Percentiles rank a stretch among this genome's conserved stretches.
These are phyloP conservation scores for Cystobasidiaceae sp. DNA, from an alignment of 1,284 basidiomycete species.

Conservation along the genomic window DNA sequence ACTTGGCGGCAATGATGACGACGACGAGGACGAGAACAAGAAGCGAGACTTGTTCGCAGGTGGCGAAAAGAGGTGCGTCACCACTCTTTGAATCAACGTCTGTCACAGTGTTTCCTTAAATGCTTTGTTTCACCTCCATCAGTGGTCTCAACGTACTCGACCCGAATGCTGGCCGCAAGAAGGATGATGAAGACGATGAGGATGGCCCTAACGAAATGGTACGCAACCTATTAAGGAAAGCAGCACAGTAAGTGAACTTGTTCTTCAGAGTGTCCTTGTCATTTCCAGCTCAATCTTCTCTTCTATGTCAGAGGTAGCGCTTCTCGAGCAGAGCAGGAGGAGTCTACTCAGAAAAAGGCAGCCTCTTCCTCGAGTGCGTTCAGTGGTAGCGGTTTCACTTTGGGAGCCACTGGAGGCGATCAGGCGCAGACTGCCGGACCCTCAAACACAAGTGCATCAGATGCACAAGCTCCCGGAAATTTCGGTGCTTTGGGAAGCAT, in stretches of 20 bases:
- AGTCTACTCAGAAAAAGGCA: not conserved
- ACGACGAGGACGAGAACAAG: conserved; percentile 49
- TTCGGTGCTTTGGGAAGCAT: conserved; percentile 34
- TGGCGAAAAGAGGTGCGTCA: conserved; percentile 69
- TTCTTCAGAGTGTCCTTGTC: not conserved
- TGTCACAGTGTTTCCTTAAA: not conserved
- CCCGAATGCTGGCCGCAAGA: conserved; percentile 54
- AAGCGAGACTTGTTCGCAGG: conserved; percentile 73
- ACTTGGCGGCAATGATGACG: conserved; percentile 46
- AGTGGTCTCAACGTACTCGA: conserved; percentile 89
- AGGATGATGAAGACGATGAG: conserved; percentile 49
- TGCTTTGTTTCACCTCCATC: not conserved
- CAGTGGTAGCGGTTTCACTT: conserved; percentile 64
- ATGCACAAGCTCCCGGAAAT: conserved; percentile 15
- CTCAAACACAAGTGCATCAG: conserved; percentile 20
- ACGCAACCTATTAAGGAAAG: conserved; percentile 72
- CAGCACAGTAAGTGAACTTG: conserved; percentile 64
- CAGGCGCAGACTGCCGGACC: conserved; percentile 44
- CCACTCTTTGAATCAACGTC: not conserved
- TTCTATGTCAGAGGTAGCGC: conserved; percentile 10
- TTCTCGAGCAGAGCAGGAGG: not conserved
- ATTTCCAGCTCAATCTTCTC: no score
- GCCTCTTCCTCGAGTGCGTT: not conserved
- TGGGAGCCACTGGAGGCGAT: conserved; percentile 65
- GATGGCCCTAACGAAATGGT: conserved; percentile 61